Base-by-base conservation (phyloP, 2,329 filamentous ascomycete species). In the Neoascochyta sp. region DNA sequence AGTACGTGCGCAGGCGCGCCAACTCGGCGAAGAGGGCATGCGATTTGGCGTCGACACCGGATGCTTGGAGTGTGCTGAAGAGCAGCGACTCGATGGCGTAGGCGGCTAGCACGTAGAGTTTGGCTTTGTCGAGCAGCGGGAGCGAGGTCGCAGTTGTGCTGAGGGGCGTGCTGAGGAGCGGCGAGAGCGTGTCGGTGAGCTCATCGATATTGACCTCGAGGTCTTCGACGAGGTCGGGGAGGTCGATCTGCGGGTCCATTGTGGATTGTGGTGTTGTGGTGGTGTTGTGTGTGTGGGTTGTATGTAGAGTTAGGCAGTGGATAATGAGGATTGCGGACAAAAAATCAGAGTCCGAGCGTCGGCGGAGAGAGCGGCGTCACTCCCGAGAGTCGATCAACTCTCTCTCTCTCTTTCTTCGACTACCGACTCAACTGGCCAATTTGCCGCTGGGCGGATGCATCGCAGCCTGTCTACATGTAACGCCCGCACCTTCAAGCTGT, bases 121-220 rank as follows among this genome's bases (percentile, higher is more conserved):
- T 95, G 6, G 92, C 88, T 67, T 87, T 89, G 69, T 96, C 90
- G 39, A 98, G 74, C n/a, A 96, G 73, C 2, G 90, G 89, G 6
- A 96, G 73, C 57, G 87, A 87, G 32, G 79, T 81, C 4, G 86
- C 79, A 34, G 78, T 76, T 22, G 81, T 77, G 28, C 78, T 70
- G 23, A 95, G 67, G 1, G 75, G 63, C 27, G 73, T 73, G 19
- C 72, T 69, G 15, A 94, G 67, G 5, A 96, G 68, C n/a, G 90
- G 87, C 41, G 76, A 66, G 16, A 96, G 71, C 4, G 76, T 72
- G 19, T 81, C 76, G 57, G 93, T 79, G 25, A 96, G 74, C 32
- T 81, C 76, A 64, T 93, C 85, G 28, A 96, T 76, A 58, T 88
- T 79, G 47, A 78, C 75, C 45, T 87, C 81, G 29, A 95, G 78